Percentiles rank a stretch among this genome's conserved stretches.
Conservation (phyloP, 495 filamentous ascomycete genomes). For the Recurvomyces mirabilis region DNA sequence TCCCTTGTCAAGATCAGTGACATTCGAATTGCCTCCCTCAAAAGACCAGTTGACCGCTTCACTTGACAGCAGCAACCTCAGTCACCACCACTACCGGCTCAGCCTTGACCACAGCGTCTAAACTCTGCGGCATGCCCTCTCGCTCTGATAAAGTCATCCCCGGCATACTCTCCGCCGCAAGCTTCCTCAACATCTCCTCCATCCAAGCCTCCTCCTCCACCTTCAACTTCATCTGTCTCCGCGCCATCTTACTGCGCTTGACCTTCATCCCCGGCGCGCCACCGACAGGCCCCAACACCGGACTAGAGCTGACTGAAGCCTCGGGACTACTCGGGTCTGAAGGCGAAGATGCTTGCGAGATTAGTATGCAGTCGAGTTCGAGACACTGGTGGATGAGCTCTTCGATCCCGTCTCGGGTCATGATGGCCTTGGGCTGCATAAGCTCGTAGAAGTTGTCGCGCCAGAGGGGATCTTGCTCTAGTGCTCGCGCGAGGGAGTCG, state of each 20-base stretch:
- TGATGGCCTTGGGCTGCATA: constrained; percentile 42
- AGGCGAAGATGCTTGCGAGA: constrained; percentile 10
- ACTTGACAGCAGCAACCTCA: too few species aligned
- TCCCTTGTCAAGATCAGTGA: too few species aligned
- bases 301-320: background rate
- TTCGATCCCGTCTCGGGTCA: constrained; percentile 42
- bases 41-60: too few species aligned
- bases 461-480: constrained; percentile 47
- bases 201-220: constrained; percentile 19
- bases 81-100: constrained; percentile 2
- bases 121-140: background rate
- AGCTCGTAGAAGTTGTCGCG: constrained; percentile 45
- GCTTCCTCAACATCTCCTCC: constrained; percentile 14
- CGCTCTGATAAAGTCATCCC: background rate
- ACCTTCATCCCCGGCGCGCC: constrained; percentile 11
- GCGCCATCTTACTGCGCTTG: constrained; percentile 18
- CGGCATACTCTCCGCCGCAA: background rate
- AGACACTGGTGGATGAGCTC: constrained; percentile 44
- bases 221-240: constrained; percentile 14
- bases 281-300: constrained; percentile 6
- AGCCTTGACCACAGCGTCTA: constrained; percentile 2
- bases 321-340: constrained; percentile 2
- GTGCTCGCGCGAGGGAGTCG: constrained; percentile 40
- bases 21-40: too few species aligned
- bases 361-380: constrained; percentile 32